phyloP scores from a whole-genome alignment of 169 alveolate genomes.

The Prorocentrum cordatum region DNA sequence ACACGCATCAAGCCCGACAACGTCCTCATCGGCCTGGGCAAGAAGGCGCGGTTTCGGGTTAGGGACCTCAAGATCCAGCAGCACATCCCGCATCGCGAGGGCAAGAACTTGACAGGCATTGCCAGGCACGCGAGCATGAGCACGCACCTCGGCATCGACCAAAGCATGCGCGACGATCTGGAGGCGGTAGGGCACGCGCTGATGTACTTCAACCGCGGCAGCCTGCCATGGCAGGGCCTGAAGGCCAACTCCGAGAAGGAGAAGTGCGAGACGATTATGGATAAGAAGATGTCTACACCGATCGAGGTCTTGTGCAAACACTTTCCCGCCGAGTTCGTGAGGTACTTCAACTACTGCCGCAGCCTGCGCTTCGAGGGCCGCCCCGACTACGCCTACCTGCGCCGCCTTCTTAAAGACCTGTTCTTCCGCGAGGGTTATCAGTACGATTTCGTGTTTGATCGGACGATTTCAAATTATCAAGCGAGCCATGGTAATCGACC shows the following conservation, averaged over 20 bases:
- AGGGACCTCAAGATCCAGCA: constrained; percentile 91
- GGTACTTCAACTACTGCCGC: constrained; percentile 89
- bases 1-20: too few species aligned
- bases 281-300: constrained; percentile 90
- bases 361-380: constrained; percentile 91
- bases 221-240: constrained; percentile 95
- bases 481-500: too few species aligned
- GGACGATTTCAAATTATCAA: constrained; percentile 84
- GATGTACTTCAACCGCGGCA: constrained; percentile 94
- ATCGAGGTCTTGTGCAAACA: neutral
- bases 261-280: constrained; percentile 97
- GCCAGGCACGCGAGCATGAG: constrained; percentile 94
- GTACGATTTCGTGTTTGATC: constrained; percentile 91
- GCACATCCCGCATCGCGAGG: constrained; percentile 96
- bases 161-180: constrained; percentile 95
- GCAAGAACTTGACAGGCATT: constrained; percentile 94
- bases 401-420: constrained; percentile 92
- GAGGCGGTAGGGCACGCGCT: constrained; percentile 97
- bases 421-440: constrained; percentile 82
- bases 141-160: constrained; percentile 98
- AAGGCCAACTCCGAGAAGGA: constrained; percentile 67
- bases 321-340: constrained; percentile 9
- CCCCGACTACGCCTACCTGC: constrained; percentile 90
- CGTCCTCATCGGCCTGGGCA: too few species aligned
- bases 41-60: too few species aligned